Evolutionary conservation across 352 stramenopile genomes (phyloP).

Genomic region (Elongisporangium anandrum): DNA sequence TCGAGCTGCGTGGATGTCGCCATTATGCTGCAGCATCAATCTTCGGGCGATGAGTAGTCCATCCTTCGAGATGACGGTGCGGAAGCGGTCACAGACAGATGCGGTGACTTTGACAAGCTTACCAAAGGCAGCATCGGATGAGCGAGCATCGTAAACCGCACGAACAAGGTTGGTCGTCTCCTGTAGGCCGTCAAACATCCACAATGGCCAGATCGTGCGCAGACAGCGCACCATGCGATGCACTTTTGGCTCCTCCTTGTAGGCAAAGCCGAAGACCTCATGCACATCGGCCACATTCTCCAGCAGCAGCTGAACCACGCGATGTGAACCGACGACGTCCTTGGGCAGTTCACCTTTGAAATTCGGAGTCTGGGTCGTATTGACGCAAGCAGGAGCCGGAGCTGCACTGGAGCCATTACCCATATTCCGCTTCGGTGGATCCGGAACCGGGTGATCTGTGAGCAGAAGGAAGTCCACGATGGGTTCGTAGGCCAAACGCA

Average conservation of each 20-base stretch:
- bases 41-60: slow-evolving; percentile 38
- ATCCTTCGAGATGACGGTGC: slow-evolving; percentile 27
- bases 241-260: slow-evolving; percentile 53
- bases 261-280: slow-evolving; percentile 54
- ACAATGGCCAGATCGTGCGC: slow-evolving; percentile 61
- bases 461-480: slow-evolving; percentile 68
- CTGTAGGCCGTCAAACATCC: slow-evolving; percentile 68
- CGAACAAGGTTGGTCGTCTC: slow-evolving; percentile 56
- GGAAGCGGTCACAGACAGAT: slow-evolving; percentile 39
- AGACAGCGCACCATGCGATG: slow-evolving; percentile 56
- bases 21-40: slow-evolving; percentile 28
- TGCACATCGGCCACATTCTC: slow-evolving; percentile 56
- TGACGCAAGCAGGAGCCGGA: slow-evolving; percentile 14
- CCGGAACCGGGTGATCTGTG: slow-evolving; percentile 26
- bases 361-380: slow-evolving; percentile 50
- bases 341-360: slow-evolving; percentile 55
- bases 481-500: slow-evolving; percentile 38
- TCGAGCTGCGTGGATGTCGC: slow-evolving; percentile 24
- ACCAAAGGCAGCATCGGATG: slow-evolving; percentile 56
- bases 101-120: slow-evolving; percentile 59
- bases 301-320: slow-evolving; percentile 40
- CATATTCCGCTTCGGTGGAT: slow-evolving; percentile 6
- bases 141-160: slow-evolving; percentile 55
- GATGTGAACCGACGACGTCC: slow-evolving; percentile 32
- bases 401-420: slow-evolving; percentile 3